These are phyloP conservation scores for Chytridium lagenaria DNA, from an alignment of 371 early-diverging fungal species.

Conservation along the genomic window DNA sequence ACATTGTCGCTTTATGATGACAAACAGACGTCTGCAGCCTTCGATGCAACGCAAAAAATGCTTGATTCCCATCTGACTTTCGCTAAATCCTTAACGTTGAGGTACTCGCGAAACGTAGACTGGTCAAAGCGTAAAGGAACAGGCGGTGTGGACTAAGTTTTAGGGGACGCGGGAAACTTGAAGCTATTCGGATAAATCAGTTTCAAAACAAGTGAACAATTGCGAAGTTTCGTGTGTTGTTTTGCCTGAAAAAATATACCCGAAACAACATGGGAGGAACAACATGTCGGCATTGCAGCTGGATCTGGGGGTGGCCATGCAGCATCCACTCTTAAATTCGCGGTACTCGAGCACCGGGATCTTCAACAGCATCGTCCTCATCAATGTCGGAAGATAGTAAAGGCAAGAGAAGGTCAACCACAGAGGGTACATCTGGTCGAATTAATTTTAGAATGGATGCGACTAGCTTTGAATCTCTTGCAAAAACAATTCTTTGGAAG, in stretches of 20 bases:
- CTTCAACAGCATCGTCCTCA: no score
- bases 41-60: constrained; percentile 14
- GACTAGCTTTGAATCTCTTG: no score
- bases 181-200: constrained; percentile 11
- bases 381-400: no score
- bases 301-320: background rate
- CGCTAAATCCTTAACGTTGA: constrained; percentile 31
- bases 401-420: no score
- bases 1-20: constrained; percentile 16
- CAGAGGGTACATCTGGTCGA: no score
- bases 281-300: constrained; percentile 8
- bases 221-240: background rate
- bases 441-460: no score
- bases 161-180: constrained; percentile 40
- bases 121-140: background rate
- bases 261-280: background rate
- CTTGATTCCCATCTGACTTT: background rate
- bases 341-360: no score
- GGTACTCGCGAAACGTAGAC: constrained; percentile 32
- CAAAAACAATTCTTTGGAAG: no score
- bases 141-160: constrained; percentile 39
- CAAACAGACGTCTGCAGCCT: constrained; percentile 12
- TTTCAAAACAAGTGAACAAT: constrained; percentile 5
- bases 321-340: background rate
- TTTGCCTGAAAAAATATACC: constrained; percentile 3